phyloP scores from a whole-genome alignment of 1,139 yeast genomes.

The Lodderomyces beijingensis region DNA sequence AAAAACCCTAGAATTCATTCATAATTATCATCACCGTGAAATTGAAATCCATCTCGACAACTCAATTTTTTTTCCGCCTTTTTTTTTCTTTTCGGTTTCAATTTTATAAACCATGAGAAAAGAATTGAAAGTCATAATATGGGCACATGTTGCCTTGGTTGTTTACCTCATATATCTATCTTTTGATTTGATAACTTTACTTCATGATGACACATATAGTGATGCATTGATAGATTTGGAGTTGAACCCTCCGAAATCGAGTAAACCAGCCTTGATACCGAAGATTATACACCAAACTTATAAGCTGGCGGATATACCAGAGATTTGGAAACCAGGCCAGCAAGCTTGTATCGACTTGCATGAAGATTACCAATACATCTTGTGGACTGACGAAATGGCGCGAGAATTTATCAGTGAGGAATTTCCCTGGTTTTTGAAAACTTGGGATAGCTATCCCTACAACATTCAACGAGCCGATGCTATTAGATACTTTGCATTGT shows the following conservation, averaged over 20 bases:
- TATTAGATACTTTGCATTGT: constrained; percentile 80
- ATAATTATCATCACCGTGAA: too few species aligned
- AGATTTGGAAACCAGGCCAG: constrained; percentile 76
- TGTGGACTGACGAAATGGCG: constrained; percentile 89
- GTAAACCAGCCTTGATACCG: constrained; percentile 60
- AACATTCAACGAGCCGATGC: constrained; percentile 91
- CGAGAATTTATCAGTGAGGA: constrained; percentile 71
- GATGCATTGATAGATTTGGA: constrained; percentile 62
- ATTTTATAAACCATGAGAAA: constrained; percentile 38
- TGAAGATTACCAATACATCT: constrained; percentile 80
- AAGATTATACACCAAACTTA: constrained; percentile 92
- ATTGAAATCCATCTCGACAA: too few species aligned
- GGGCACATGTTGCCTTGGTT: constrained; percentile 54
- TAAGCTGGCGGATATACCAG: constrained; percentile 74
- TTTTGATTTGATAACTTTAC: constrained; percentile 70
- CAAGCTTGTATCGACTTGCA: constrained; percentile 70
- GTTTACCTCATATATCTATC: constrained; percentile 57
- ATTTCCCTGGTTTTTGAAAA: constrained; percentile 80
- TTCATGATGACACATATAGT: constrained; percentile 65
- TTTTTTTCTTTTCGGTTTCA: not conserved
- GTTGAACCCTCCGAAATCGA: constrained; percentile 43
- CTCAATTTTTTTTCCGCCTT: not conserved
- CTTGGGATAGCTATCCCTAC: constrained; percentile 73
- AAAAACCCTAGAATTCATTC: too few species aligned
- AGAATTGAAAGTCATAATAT: constrained; percentile 57